These are phyloP conservation scores for Vigna trinervia DNA, from an alignment of 306 rosid genomes.

Conservation along the genomic window DNA sequence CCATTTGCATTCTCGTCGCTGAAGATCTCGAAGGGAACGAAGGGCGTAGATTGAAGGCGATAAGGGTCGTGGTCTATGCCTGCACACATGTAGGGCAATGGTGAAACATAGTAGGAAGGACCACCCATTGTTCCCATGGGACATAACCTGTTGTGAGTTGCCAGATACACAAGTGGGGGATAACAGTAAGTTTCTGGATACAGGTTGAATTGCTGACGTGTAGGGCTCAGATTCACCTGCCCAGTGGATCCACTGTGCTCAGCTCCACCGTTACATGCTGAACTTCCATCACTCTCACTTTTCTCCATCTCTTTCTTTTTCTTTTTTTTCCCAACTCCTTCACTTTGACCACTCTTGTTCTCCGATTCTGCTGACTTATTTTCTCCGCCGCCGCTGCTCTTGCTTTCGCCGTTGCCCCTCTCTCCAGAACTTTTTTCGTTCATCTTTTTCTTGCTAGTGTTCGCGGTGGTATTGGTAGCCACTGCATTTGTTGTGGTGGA, in stretches of 20 bases:
- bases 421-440: conserved; percentile 48
- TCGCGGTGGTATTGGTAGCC: not conserved
- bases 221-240: conserved; percentile 54
- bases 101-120: conserved; percentile 56
- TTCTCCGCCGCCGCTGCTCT: conserved; percentile 19
- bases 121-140: conserved; percentile 54
- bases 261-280: conserved; percentile 30
- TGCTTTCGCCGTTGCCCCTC: conserved; percentile 36
- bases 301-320: conserved; percentile 39
- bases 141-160: conserved; percentile 51
- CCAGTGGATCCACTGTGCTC: conserved; percentile 49
- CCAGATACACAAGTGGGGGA: conserved; percentile 46
- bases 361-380: not conserved
- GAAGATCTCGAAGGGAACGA: conserved; percentile 65
- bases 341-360: conserved; percentile 29
- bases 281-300: conserved; percentile 28
- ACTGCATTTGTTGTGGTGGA: conserved; percentile 38
- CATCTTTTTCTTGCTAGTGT: conserved; percentile 47
- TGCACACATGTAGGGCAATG: conserved; percentile 56
- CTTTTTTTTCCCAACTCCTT: conserved; percentile 61
- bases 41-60: conserved; percentile 50
- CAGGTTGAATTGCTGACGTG: conserved; percentile 51
- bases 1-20: conserved; percentile 87
- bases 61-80: conserved; percentile 46
- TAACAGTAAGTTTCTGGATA: conserved; percentile 47